Conservation (phyloP, 306 rosid species). For the Geum urbanum region DNA sequence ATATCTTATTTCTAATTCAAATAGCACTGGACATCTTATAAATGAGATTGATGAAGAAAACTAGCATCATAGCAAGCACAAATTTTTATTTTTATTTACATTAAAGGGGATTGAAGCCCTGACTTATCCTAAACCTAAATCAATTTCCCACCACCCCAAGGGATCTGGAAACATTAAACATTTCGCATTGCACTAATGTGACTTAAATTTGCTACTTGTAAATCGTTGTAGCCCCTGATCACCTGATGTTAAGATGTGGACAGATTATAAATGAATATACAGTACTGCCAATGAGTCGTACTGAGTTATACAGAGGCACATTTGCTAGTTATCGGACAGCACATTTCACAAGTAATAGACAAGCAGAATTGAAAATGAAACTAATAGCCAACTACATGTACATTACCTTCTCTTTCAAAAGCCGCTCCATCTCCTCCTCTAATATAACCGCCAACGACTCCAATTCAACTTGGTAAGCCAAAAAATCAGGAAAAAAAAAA, state of each 20-base stretch:
- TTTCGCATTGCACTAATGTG: neutral
- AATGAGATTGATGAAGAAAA: neutral
- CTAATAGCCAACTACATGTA: neutral
- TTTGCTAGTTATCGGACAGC: neutral
- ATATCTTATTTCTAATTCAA: neutral
- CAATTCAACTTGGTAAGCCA: slow-evolving; percentile 91
- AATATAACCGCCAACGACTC: slow-evolving; percentile 69
- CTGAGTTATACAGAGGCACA: no score
- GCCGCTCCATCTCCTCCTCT: slow-evolving; percentile 73
- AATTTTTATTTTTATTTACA: neutral
- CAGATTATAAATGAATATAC: neutral
- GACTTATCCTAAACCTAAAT: neutral
- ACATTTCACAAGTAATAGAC: neutral
- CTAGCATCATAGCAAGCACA: neutral
- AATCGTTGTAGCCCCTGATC: neutral
- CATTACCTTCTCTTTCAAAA: slow-evolving; percentile 77
- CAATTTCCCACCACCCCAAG: neutral
- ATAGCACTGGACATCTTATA: neutral
- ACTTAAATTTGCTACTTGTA: neutral
- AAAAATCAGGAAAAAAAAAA: slow-evolving; percentile 12
- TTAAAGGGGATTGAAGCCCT: neutral
- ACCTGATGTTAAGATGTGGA: neutral
- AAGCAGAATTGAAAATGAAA: neutral
- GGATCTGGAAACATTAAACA: neutral
- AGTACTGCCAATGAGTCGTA: neutral